Evolutionary conservation across 75 land plant genomes (phyloP).

Genomic region (Sequoiadendron giganteum): DNA sequence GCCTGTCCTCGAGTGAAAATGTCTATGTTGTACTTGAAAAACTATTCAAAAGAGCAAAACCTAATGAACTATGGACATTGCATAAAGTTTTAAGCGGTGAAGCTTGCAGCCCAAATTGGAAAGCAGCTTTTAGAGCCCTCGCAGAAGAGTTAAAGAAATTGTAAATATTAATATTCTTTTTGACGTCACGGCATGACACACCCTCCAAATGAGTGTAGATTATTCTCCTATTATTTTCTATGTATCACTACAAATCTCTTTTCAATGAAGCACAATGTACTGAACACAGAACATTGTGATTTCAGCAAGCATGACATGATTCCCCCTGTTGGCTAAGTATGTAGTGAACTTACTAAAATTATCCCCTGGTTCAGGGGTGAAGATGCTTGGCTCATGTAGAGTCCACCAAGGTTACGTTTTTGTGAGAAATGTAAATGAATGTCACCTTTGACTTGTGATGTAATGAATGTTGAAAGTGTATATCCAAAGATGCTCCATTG

Average conservation of each 20-base stretch:
- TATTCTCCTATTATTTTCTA: neutral
- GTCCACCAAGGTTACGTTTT: neutral
- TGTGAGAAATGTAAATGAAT: neutral
- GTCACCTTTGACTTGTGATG: neutral
- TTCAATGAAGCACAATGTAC: neutral
- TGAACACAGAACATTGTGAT: neutral
- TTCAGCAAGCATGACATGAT: neutral
- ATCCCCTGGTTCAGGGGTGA: neutral
- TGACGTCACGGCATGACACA: neutral
- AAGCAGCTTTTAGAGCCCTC: slow-evolving; percentile 29
- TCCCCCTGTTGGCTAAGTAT: neutral
- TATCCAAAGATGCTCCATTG: neutral
- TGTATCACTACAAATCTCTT: neutral
- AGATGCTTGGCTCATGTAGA: neutral
- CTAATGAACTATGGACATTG: slow-evolving; percentile 25
- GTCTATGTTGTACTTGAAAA: slow-evolving; percentile 18
- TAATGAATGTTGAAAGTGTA: neutral
- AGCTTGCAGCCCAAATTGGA: slow-evolving; percentile 22
- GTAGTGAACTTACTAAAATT: neutral
- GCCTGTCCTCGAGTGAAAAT: slow-evolving; percentile 9
- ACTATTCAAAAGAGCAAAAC: slow-evolving; percentile 29
- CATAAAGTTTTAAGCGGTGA: slow-evolving; percentile 29
- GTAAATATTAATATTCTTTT: neutral
- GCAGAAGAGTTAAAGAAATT: slow-evolving; percentile 27
- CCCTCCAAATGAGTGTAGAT: too few species aligned